These are phyloP conservation scores for Tolypocladium capitatum DNA, from an alignment of 2,329 filamentous ascomycete genomes.

Conservation along the genomic window DNA sequence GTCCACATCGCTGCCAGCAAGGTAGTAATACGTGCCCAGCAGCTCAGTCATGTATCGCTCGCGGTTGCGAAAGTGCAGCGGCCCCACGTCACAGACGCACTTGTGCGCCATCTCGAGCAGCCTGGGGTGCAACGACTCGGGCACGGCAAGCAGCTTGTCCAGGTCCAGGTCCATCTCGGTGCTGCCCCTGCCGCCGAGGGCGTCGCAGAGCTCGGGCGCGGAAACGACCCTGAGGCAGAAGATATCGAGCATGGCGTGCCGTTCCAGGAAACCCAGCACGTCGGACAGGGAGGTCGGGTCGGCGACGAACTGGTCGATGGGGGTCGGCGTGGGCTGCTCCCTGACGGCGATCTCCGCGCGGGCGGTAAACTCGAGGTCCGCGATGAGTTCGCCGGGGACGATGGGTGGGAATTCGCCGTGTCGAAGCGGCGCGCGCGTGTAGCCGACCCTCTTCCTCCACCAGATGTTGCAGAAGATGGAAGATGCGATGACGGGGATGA, in stretches of 20 bases:
- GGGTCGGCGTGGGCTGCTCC: conserved; percentile 1
- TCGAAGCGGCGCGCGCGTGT: conserved; percentile 11
- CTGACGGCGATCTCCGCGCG: conserved; percentile 4
- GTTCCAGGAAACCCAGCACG: conserved; percentile 5
- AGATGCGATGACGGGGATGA: conserved; percentile 34
- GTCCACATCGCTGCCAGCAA: background rate
- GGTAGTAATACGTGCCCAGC: conserved; percentile 9
- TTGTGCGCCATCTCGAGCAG: conserved; percentile 7
- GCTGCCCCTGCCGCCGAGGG: conserved; percentile 1
- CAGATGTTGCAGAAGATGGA: conserved; percentile 33
- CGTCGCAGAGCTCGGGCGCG: conserved; percentile 1
- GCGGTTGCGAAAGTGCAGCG: conserved; percentile 8
- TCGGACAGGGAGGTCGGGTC: conserved; percentile 4
- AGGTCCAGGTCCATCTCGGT: conserved; percentile 5
- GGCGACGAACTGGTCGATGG: conserved; percentile 4
- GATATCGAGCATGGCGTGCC: conserved; percentile 6
- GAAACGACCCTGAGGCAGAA: conserved; percentile 4
- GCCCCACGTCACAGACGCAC: conserved; percentile 2
- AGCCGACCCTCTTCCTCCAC: conserved; percentile 33
- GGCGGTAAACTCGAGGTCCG: conserved; percentile 9
- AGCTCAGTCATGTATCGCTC: conserved; percentile 11
- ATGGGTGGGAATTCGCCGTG: background rate
- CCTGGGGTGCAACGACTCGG: conserved; percentile 2
- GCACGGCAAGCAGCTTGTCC: conserved; percentile 5
- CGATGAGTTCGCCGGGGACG: conserved; percentile 4